Base-by-base conservation (phyloP, 2,329 filamentous ascomycete genomes). In the Nemania bipapillata region DNA sequence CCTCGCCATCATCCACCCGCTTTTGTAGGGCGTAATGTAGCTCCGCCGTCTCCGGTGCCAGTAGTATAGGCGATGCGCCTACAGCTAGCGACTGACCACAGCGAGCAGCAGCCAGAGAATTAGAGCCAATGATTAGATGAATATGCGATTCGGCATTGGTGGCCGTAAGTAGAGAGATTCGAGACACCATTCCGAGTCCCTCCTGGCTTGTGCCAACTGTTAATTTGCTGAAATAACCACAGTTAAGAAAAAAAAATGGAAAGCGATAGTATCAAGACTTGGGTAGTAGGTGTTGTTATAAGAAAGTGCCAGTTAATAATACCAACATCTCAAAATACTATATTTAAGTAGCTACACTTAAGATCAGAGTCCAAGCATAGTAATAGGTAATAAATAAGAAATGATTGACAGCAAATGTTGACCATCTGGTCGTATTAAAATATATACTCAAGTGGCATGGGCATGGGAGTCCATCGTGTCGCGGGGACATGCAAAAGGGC, bases 61-160 rank as follows among this genome's bases (percentile, higher is more conserved):
- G 85, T 52, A 98, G 82, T 49, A 96, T 87, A 0, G 96, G 93
- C 54, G 81, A 88, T 57, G 96, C 96, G 74, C 95, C 95, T 17
- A 93, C 92, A 75, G 91, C 88, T 58, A 97, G 81, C 2, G 93
- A 94, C 77, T 93, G 92, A 12, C 87, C 83, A 81, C 92, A 96
- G 74, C 96, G 89, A 35, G 93, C 88, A 60, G 91, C 91, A n/a
- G 96, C 95, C 47, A 99, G 86, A 15, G 95, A 90, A 76, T 94
- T 96, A 37, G 91, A 90, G 67, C 96, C 96, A 71, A 98, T 81
- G 75, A 99, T 88, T 66, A 99, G 85, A 79, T 99, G 96, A 47
- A 94, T 80, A 77, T 93, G 91, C 55, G 83, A 86, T 58, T 85
- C 85, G 76, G 89, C 90, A 78, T 94, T 89, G 72, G 91, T 85